Evolutionary conservation across 2,329 filamentous ascomycete genomes (phyloP).

Genomic region (Aspergillus piperis): DNA sequence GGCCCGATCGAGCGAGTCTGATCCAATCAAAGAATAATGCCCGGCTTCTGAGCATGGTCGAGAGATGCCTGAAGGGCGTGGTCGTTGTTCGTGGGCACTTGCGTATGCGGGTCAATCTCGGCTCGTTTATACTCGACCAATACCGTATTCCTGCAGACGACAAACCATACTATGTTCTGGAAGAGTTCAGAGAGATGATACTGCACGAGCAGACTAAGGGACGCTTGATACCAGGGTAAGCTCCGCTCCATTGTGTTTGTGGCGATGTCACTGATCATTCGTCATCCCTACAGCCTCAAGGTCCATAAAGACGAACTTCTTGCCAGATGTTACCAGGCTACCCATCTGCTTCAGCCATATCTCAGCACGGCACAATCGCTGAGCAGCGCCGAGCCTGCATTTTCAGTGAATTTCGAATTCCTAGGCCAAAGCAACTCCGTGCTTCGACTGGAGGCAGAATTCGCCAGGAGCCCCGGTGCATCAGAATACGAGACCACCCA

Average conservation of each 20-base stretch:
- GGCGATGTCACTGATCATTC: neutral
- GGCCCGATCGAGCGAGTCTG: slow-evolving; percentile 22
- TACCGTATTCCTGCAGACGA: slow-evolving; percentile 34
- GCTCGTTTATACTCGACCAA: slow-evolving; percentile 41
- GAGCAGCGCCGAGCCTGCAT: slow-evolving; percentile 31
- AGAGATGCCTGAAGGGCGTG: slow-evolving; percentile 34
- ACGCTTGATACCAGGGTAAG: slow-evolving; percentile 42
- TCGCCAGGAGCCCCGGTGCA: slow-evolving; percentile 30
- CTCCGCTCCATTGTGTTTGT: neutral
- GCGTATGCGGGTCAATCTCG: slow-evolving; percentile 47
- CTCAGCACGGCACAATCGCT: slow-evolving; percentile 24
- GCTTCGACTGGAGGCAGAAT: slow-evolving; percentile 43
- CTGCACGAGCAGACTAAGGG: slow-evolving; percentile 38
- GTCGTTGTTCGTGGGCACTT: slow-evolving; percentile 37
- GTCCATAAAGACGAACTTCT: slow-evolving; percentile 30
- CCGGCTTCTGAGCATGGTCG: slow-evolving; percentile 33
- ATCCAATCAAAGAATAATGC: slow-evolving; percentile 34
- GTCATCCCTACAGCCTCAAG: slow-evolving; percentile 26
- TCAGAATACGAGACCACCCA: slow-evolving; percentile 37
- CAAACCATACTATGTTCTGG: slow-evolving; percentile 32
- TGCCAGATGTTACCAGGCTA: slow-evolving; percentile 30
- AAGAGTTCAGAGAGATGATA: slow-evolving; percentile 46
- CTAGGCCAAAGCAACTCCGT: slow-evolving; percentile 27
- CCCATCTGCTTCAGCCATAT: slow-evolving; percentile 31
- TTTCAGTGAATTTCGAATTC: slow-evolving; percentile 47